These are phyloP conservation scores for Coemansia sp. DNA, from an alignment of 192 early-diverging fungal species.

Conservation along the genomic window DNA sequence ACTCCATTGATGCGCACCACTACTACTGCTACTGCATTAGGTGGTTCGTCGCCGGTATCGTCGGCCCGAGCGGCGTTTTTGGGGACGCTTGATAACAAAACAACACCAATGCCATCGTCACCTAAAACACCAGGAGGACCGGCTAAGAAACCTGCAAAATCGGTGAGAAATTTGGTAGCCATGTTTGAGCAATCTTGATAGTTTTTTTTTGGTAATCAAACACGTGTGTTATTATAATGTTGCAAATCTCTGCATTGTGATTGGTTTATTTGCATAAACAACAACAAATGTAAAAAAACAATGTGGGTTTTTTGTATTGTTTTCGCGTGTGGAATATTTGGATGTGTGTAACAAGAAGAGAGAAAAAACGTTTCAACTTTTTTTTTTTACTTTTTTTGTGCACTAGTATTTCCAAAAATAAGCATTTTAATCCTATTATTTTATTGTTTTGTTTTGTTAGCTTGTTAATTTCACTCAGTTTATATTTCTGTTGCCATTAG, in stretches of 20 bases:
- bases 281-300: neutral
- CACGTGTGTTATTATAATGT: neutral
- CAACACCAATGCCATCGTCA: neutral
- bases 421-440: neutral
- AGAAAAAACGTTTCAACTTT: neutral
- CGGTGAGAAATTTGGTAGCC: slow-evolving; percentile 42
- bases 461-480: neutral
- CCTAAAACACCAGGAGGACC: neutral
- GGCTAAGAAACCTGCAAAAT: slow-evolving; percentile 29
- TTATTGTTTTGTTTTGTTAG: neutral
- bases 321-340: neutral
- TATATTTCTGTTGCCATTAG: neutral
- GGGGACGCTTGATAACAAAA: slow-evolving; percentile 10
- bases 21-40: neutral
- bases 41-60: neutral
- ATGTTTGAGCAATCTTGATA: slow-evolving; percentile 39
- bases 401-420: neutral
- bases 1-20: slow-evolving; percentile 24
- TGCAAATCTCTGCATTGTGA: neutral
- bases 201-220: neutral
- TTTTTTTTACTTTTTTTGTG: neutral
- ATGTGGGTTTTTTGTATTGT: neutral
- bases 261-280: neutral
- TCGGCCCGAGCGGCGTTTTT: slow-evolving; percentile 17
- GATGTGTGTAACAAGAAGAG: neutral